These are phyloP conservation scores for Suillus americanus DNA, from an alignment of 768 basidiomycete genomes.

Conservation along the genomic window DNA sequence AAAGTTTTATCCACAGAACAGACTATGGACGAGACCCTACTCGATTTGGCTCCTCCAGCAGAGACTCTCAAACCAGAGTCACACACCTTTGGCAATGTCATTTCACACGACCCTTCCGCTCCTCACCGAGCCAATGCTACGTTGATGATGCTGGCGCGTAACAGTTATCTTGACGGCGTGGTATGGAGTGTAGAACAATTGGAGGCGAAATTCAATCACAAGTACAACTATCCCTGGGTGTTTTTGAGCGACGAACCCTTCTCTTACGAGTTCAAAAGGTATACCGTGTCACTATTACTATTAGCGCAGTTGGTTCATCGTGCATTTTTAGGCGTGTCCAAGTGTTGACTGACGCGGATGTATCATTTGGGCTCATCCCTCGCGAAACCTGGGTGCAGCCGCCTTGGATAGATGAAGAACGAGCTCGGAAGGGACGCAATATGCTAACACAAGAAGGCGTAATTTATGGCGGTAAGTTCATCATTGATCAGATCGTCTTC, in stretches of 20 bases:
- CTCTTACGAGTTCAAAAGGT: conserved; percentile 51
- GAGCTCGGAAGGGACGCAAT: conserved; percentile 50
- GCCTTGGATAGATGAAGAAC: conserved; percentile 67
- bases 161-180: conserved; percentile 45
- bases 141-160: conserved; percentile 54
- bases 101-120: background rate
- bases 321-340: conserved; percentile 30
- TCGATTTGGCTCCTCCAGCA: background rate
- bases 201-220: conserved; percentile 59
- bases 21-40: background rate
- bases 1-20: conserved; percentile 4
- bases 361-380: conserved; percentile 61
- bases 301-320: conserved; percentile 11
- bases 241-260: conserved; percentile 65
- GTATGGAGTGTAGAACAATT: conserved; percentile 51
- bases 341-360: conserved; percentile 40
- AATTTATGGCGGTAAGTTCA: conserved; percentile 46
- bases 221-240: conserved; percentile 60
- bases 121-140: conserved; percentile 52
- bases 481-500: background rate
- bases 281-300: conserved; percentile 7
- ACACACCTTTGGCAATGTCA: conserved; percentile 3
- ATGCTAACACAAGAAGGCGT: conserved; percentile 49
- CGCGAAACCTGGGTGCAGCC: conserved; percentile 70
- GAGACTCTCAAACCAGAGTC: background rate